Evolutionary conservation across 495 filamentous ascomycete species (phyloP).

Genomic region (Lentithecium fluviatile): DNA sequence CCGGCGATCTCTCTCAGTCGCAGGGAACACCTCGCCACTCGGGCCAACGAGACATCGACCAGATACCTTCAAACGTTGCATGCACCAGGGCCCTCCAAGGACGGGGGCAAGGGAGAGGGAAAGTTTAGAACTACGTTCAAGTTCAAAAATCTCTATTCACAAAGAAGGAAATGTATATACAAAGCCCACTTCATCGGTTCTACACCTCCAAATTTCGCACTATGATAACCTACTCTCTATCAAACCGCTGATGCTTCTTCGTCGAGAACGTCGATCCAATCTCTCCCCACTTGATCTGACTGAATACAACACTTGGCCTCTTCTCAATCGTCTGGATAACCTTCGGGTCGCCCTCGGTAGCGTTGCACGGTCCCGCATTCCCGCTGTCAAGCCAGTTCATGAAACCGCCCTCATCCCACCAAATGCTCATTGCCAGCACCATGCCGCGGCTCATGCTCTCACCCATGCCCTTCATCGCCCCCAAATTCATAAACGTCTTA

Average conservation of each 20-base stretch:
- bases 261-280: constrained; percentile 38
- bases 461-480: constrained; percentile 40
- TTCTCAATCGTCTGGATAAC: constrained; percentile 35
- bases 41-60: too few species aligned
- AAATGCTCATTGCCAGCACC: constrained; percentile 65
- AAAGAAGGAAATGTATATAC: too few species aligned
- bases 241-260: constrained; percentile 1
- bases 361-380: constrained; percentile 59
- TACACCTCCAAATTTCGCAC: too few species aligned
- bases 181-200: too few species aligned
- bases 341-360: constrained; percentile 38
- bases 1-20: too few species aligned
- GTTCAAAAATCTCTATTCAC: too few species aligned
- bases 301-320: constrained; percentile 36
- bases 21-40: too few species aligned
- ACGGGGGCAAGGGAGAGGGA: too few species aligned
- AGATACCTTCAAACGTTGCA: too few species aligned
- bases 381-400: constrained; percentile 65
- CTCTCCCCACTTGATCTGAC: constrained; percentile 41
- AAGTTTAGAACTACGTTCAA: too few species aligned
- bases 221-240: too few species aligned
- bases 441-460: constrained; percentile 56
- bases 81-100: too few species aligned
- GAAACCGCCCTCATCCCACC: constrained; percentile 57
- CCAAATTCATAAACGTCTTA: constrained; percentile 25